Evolutionary conservation across 257 asterid genomes (phyloP).

Genomic region (Solanum gandarillasii): DNA sequence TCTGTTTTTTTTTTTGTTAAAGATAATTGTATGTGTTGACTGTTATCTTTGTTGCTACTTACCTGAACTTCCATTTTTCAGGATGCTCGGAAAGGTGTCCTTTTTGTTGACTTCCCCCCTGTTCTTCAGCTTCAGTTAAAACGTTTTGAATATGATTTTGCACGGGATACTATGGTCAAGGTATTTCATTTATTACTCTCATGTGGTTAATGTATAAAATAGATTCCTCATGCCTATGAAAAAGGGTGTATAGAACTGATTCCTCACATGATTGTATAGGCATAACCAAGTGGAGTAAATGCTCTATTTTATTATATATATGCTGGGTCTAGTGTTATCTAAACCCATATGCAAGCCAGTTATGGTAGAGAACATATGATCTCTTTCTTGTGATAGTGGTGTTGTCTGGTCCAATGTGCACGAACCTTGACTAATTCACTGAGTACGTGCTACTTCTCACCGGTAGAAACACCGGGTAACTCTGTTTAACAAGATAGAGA

Average conservation of each 20-base stretch:
- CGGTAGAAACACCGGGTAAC: background rate
- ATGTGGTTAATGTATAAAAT: background rate
- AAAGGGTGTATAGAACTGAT: background rate
- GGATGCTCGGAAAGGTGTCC: constrained; percentile 86
- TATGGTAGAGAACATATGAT: background rate
- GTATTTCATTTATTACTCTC: constrained; percentile 13
- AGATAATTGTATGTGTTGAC: background rate
- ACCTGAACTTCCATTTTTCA: constrained; percentile 11
- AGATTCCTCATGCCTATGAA: background rate
- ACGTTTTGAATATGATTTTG: constrained; percentile 72
- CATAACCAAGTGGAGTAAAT: background rate
- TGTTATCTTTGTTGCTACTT: background rate
- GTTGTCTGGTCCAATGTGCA: background rate
- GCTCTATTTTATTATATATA: background rate
- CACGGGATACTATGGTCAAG: constrained; percentile 79
- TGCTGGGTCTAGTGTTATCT: background rate
- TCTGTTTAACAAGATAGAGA: background rate
- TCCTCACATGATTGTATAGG: background rate
- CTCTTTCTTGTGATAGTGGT: background rate
- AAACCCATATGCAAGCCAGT: background rate
- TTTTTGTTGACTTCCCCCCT: constrained; percentile 72
- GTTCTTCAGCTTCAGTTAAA: constrained; percentile 81
- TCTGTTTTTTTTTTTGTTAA: background rate
- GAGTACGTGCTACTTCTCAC: background rate
- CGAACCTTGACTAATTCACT: background rate